These are phyloP conservation scores for Nymphaea colorata DNA, from an alignment of 164 flowering plant genomes.

Conservation along the genomic window DNA sequence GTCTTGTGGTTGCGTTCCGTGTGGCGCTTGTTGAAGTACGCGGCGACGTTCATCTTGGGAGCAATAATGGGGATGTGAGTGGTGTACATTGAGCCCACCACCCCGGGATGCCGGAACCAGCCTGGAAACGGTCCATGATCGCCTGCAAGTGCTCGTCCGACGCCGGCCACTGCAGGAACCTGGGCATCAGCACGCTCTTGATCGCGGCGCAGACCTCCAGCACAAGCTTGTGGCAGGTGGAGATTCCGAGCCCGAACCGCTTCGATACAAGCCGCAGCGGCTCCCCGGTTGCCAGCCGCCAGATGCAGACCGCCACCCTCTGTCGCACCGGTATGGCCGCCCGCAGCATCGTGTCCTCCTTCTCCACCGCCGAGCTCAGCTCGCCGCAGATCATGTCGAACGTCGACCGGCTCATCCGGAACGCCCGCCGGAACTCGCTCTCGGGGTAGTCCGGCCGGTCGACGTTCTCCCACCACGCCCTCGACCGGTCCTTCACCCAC, in stretches of 20 bases:
- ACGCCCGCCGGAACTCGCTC: conserved; percentile 44
- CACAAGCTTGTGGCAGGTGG: conserved; percentile 82
- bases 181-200: conserved; percentile 50
- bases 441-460: conserved; percentile 60
- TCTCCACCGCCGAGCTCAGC: conserved; percentile 48
- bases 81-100: conserved; percentile 69
- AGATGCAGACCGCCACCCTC: conserved; percentile 73
- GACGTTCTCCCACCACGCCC: conserved; percentile 75
- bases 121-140: conserved; percentile 31
- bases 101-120: conserved; percentile 46
- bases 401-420: conserved; percentile 69
- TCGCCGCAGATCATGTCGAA: conserved; percentile 73
- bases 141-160: background rate
- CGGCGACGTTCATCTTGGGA: conserved; percentile 50
- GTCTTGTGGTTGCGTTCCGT: conserved; percentile 83
- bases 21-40: conserved; percentile 66
- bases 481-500: conserved; percentile 80
- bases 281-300: conserved; percentile 82
- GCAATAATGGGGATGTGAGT: conserved; percentile 82
- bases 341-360: conserved; percentile 74
- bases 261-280: conserved; percentile 69
- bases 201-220: conserved; percentile 78
- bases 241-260: conserved; percentile 72
- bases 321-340: conserved; percentile 78
- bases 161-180: conserved; percentile 66